Conservation (phyloP, 768 basidiomycete genomes). For the Psilocybe sp. region DNA sequence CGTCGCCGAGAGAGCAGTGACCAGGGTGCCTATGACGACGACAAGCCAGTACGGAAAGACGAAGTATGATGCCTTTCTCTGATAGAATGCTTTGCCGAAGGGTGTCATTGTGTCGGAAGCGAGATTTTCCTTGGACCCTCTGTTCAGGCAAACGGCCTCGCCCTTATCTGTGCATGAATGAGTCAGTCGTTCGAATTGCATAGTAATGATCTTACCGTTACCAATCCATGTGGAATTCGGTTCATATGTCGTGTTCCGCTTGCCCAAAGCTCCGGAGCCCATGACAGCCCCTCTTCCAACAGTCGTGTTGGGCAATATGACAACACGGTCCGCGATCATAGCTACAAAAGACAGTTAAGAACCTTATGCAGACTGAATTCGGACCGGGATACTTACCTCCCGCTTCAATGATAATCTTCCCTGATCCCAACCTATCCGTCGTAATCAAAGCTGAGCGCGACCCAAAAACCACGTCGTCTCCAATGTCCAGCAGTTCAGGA, state of each 20-base stretch:
- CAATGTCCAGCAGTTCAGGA: conserved; percentile 46
- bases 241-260: conserved; percentile 35
- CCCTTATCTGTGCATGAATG: conserved; percentile 27
- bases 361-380: background rate
- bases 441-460: conserved; percentile 43
- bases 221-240: conserved; percentile 49
- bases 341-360: conserved; percentile 20
- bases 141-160: conserved; percentile 35
- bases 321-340: conserved; percentile 49
- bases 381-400: conserved; percentile 27
- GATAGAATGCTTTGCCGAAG: conserved; percentile 43
- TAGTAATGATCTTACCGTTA: conserved; percentile 26
- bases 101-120: conserved; percentile 33
- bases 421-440: conserved; percentile 38
- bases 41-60: conserved; percentile 38
- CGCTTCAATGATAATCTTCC: conserved; percentile 35
- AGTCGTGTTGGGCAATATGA: conserved; percentile 39
- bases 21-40: conserved; percentile 32
- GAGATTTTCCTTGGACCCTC: conserved; percentile 19
- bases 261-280: conserved; percentile 44
- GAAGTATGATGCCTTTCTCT: conserved; percentile 34
- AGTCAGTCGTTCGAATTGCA: no score
- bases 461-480: conserved; percentile 48
- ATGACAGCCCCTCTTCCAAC: conserved; percentile 41
- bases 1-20: conserved; percentile 33